phyloP scores from a whole-genome alignment of 371 early-diverging fungal genomes.

The Mucor sp. region DNA sequence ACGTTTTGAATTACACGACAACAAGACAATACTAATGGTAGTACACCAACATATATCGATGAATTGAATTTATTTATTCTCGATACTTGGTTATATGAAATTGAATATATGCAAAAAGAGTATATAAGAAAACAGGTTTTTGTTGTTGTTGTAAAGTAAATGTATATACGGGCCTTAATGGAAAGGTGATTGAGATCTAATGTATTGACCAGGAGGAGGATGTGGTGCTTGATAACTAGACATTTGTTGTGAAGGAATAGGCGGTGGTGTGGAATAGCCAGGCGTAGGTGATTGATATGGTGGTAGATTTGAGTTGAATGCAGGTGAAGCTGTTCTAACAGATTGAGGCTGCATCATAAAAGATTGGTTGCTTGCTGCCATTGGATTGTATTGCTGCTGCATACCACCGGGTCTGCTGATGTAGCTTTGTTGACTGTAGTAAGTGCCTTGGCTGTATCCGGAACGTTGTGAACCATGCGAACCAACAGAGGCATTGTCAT shows the following conservation, averaged over 20 bases:
- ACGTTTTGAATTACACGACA: too few species aligned
- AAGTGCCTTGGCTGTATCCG: conserved; percentile 42
- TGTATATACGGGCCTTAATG: conserved; percentile 5
- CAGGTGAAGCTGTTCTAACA: conserved; percentile 12
- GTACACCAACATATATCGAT: too few species aligned
- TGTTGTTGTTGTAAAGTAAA: background rate
- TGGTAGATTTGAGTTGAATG: conserved; percentile 12
- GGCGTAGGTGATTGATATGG: background rate
- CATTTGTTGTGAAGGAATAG: background rate
- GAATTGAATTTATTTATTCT: background rate
- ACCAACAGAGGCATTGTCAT: conserved; percentile 32
- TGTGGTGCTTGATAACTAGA: background rate
- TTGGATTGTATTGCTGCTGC: conserved; percentile 6
- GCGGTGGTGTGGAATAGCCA: conserved; percentile 9
- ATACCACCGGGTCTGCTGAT: conserved; percentile 7
- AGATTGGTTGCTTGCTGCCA: conserved; percentile 4
- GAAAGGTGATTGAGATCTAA: conserved; percentile 12
- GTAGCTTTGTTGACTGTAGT: conserved; percentile 37
- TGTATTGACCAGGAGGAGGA: conserved; percentile 2
- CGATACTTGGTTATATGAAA: background rate
- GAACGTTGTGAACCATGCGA: conserved; percentile 25
- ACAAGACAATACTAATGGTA: too few species aligned
- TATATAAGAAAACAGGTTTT: background rate
- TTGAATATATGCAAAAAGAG: background rate
- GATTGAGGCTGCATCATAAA: conserved; percentile 19